Evolutionary conservation across 2,329 filamentous ascomycete species (phyloP).

Genomic region (Colletotrichum aenigma): DNA sequence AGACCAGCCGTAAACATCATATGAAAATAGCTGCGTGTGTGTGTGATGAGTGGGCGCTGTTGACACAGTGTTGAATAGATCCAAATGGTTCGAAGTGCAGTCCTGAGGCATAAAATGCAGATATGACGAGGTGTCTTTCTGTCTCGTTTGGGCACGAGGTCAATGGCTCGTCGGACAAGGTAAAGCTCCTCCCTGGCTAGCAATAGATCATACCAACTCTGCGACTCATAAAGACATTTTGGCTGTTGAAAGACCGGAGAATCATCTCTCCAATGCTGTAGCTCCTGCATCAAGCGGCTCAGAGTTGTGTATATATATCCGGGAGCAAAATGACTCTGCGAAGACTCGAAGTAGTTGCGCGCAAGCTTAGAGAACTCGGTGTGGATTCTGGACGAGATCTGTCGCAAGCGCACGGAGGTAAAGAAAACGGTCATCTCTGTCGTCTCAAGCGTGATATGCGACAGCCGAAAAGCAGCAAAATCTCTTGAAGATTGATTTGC

Average conservation of each 20-base stretch:
- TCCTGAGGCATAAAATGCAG: conserved; percentile 34
- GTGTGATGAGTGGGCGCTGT: conserved; percentile 38
- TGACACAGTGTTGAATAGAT: conserved; percentile 39
- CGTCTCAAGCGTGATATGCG: not conserved
- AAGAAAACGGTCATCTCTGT: conserved; percentile 43
- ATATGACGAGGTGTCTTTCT: conserved; percentile 35
- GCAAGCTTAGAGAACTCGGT: conserved; percentile 28
- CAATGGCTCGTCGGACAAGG: conserved; percentile 43
- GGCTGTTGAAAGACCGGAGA: conserved; percentile 36
- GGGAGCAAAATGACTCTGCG: conserved; percentile 6
- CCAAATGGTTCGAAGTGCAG: conserved; percentile 39
- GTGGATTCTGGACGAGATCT: conserved; percentile 44
- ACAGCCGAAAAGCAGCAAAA: not conserved
- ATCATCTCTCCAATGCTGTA: conserved; percentile 37
- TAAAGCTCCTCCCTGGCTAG: conserved; percentile 42
- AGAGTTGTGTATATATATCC: conserved; percentile 29
- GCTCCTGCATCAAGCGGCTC: conserved; percentile 33
- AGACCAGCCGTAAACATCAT: conserved; percentile 49
- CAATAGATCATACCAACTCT: conserved; percentile 49
- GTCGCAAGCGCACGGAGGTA: conserved; percentile 38
- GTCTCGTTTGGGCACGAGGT: conserved; percentile 37
- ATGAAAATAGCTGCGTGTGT: conserved; percentile 53
- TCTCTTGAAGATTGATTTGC: conserved; percentile 16
- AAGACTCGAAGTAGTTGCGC: not conserved
- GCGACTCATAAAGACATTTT: conserved; percentile 43